These are phyloP conservation scores for Scedosporium boydii DNA, from an alignment of 2,329 filamentous ascomycete species.

Conservation along the genomic window DNA sequence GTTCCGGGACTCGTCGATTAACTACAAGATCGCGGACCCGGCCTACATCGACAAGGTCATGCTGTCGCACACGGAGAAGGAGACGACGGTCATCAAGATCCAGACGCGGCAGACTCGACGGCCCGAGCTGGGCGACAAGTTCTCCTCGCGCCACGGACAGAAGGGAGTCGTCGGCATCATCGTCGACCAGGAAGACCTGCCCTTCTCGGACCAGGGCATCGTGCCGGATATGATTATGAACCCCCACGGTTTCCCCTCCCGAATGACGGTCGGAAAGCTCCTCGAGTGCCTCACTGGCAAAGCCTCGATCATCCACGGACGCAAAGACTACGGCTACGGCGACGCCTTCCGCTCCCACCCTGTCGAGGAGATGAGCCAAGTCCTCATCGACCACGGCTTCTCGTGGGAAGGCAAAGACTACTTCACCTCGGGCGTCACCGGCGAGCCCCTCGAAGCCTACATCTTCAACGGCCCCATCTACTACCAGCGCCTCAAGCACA, in stretches of 20 bases:
- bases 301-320: slow-evolving; percentile 76
- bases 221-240: slow-evolving; percentile 99
- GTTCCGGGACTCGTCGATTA: slow-evolving; percentile 59
- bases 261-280: slow-evolving; percentile 98
- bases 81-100: slow-evolving; percentile 82
- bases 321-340: slow-evolving; percentile 73
- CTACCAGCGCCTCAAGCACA: slow-evolving; percentile 99
- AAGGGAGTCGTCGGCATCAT: slow-evolving; percentile 98
- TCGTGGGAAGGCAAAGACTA: slow-evolving; percentile 97
- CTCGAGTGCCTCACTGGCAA: slow-evolving; percentile 92
- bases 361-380: slow-evolving; percentile 80
- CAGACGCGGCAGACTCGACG: slow-evolving; percentile 92
- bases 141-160: slow-evolving; percentile 95
- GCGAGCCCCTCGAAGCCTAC: slow-evolving; percentile 87
- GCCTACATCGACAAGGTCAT: slow-evolving; percentile 95
- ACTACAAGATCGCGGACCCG: slow-evolving; percentile 75
- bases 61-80: slow-evolving; percentile 80
- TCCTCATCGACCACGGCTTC: slow-evolving; percentile 81
- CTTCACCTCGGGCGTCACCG: slow-evolving; percentile 89
- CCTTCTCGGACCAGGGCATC: slow-evolving; percentile 83
- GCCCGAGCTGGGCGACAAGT: slow-evolving; percentile 95
- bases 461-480: slow-evolving; percentile 99
- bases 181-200: slow-evolving; percentile 92
- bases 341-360: slow-evolving; percentile 77
- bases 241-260: slow-evolving; percentile 97